Evolutionary conservation across 2,329 filamentous ascomycete species (phyloP), one percentile per base, ranked within the genome.

Genomic region (Fusarium keratoplasticum): DNA sequence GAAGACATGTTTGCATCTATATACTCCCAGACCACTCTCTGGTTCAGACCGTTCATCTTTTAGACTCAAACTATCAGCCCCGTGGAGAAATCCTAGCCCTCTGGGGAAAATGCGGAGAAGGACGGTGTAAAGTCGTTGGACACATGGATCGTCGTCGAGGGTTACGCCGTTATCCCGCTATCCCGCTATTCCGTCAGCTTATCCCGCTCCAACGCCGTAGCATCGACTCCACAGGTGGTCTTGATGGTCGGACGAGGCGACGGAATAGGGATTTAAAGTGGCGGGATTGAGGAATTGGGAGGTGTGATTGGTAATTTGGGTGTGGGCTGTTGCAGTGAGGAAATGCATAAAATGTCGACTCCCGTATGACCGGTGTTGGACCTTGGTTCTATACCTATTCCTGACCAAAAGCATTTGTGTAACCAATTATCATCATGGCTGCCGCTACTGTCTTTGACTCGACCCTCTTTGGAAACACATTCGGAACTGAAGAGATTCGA

Each of bases 401-500:
- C n/a, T n/a, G 27, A 27, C 5, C n/a, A 14, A 6, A 38, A 22
- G 7, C 27, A 31, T 5, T 33, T 14, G 11, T 7, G 4, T 29
- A n/a, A 20, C 13, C 18, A 22, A 18, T 42, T 29, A 7, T 29
- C 33, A 70, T 16, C 27, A 73, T 73, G 69, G 66, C 69, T 18
- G 65, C 70, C 29, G 65, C 69, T 18, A 73, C 69, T 6, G 70
- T 72, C 9, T 84, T 88, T 67, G 87, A 89, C 74, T 87, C 86
- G 9, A 82, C 82, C 13, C 83, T 89, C n/a, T 89, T 88, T 72
- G 82, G 86, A 20, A 86, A 85, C 14, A 80, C 88, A 4, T 89
- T 88, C 64, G 86, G 87, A n/a, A 88, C 86, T 1, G 83, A 87
- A 9, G 86, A 88, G 74, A 86, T 88, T 47, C 83, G 87, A 82